These are phyloP conservation scores for Penicillium polonicum DNA, from an alignment of 2,329 filamentous ascomycete species.

Conservation along the genomic window DNA sequence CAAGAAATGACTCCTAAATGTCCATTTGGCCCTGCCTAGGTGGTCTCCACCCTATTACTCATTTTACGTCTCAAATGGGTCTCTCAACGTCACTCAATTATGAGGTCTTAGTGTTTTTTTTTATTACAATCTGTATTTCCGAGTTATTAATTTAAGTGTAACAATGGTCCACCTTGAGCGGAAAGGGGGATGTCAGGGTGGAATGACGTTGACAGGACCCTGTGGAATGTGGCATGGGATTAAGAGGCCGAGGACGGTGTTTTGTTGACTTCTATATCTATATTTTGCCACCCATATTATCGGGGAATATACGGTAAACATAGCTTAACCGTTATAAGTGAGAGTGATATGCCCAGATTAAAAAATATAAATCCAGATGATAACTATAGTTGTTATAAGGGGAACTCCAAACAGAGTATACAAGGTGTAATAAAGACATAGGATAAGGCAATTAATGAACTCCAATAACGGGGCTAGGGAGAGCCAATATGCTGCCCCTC, in stretches of 20 bases:
- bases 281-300: neutral
- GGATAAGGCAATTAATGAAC: neutral
- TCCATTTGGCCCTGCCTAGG: neutral
- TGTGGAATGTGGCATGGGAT: slow-evolving; percentile 6
- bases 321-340: neutral
- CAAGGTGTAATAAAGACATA: no score
- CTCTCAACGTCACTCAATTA: slow-evolving; percentile 6
- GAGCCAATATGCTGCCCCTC: neutral
- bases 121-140: neutral
- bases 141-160: slow-evolving; percentile 1
- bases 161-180: slow-evolving; percentile 1
- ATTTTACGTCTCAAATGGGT: neutral
- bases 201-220: slow-evolving; percentile 5
- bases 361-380: neutral
- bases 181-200: neutral
- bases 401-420: neutral
- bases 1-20: neutral
- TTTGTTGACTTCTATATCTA: neutral
- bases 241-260: neutral
- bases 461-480: neutral
- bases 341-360: neutral
- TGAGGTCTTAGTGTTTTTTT: neutral
- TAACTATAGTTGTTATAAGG: neutral
- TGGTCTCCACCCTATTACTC: slow-evolving; percentile 9
- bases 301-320: neutral